A percentile compares a stretch with the other conserved stretches of the same genome.
phyloP scores from a whole-genome alignment of 2,329 filamentous ascomycete species.

The Alternaria gansuensis region DNA sequence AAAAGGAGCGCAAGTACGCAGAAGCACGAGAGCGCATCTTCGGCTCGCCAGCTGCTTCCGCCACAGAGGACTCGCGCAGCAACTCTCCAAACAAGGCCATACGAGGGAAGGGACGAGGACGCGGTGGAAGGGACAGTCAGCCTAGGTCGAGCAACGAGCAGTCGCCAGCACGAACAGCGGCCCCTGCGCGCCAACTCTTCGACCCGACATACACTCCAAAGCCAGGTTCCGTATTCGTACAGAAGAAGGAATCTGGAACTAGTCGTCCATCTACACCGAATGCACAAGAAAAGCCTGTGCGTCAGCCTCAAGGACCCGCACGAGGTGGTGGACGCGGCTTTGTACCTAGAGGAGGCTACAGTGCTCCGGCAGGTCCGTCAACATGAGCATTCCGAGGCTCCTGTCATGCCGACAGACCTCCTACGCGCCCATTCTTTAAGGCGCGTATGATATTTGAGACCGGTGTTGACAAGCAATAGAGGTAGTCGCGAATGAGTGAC shows the following conservation, averaged over 20 bases:
- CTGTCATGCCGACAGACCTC: conserved; percentile 2
- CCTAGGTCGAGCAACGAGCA: conserved; percentile 51
- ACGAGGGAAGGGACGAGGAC: conserved; percentile 51
- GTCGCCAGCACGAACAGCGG: conserved; percentile 44
- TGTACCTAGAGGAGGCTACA: conserved; percentile 64
- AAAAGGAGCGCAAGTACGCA: conserved; percentile 90
- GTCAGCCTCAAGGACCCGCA: conserved; percentile 77
- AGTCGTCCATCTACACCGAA: conserved; percentile 63
- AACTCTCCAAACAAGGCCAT: conserved; percentile 46
- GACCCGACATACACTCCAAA: conserved; percentile 77
- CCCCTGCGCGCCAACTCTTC: conserved; percentile 70
- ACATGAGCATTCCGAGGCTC: conserved; percentile 17
- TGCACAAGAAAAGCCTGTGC: conserved; percentile 73
- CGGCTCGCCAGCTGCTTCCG: conserved; percentile 62
- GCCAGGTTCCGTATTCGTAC: conserved; percentile 62
- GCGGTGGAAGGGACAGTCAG: conserved; percentile 51
- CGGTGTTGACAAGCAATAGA: neutral
- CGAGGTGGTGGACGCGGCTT: conserved; percentile 83
- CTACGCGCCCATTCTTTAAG: neutral
- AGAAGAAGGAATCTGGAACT: conserved; percentile 56
- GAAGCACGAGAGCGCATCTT: conserved; percentile 89
- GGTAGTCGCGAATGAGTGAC: neutral
- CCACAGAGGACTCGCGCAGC: conserved; percentile 49
- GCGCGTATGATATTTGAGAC: neutral
- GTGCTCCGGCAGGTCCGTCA: conserved; percentile 30